A percentile compares a stretch with the other conserved stretches of the same genome.
phyloP scores from a whole-genome alignment of 1,284 basidiomycete species.

The Microstroma glucosiphilum region DNA sequence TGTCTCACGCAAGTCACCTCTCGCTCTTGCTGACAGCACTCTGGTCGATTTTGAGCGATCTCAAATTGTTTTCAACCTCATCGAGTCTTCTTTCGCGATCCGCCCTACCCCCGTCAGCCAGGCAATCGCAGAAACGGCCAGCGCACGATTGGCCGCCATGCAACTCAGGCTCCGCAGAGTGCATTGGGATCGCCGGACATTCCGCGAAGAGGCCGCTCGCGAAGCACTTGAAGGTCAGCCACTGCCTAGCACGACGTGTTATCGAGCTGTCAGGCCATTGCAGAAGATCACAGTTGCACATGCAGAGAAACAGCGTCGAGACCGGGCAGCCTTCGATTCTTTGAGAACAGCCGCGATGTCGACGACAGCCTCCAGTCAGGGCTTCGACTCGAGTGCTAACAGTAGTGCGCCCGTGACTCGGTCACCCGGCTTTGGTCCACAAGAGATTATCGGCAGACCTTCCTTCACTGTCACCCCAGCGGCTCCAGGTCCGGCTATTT shows the following conservation, averaged over 20 bases:
- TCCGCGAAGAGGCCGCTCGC: conserved; percentile 40
- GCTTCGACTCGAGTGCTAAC: too few relatives aligned
- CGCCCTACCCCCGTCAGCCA: conserved; percentile 8
- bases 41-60: conserved; percentile 43
- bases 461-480: neutral
- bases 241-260: conserved; percentile 15
- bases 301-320: conserved; percentile 36
- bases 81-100: conserved; percentile 26
- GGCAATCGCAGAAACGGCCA: conserved; percentile 20
- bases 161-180: conserved; percentile 31
- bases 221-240: conserved; percentile 30
- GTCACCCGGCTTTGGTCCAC: neutral
- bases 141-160: conserved; percentile 30
- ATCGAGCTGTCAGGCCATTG: conserved; percentile 27
- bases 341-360: conserved; percentile 12
- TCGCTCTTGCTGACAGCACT: conserved; percentile 20
- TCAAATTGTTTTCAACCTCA: conserved; percentile 35
- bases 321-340: conserved; percentile 25
- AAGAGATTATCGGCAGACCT: neutral
- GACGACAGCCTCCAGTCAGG: neutral
- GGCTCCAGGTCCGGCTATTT: neutral
- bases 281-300: conserved; percentile 26
- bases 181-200: conserved; percentile 36
- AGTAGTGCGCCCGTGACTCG: neutral
- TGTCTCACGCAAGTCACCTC: conserved; percentile 15